These are phyloP conservation scores for Fibroporia radiculosa DNA, from an alignment of 768 basidiomycete genomes.

Conservation along the genomic window DNA sequence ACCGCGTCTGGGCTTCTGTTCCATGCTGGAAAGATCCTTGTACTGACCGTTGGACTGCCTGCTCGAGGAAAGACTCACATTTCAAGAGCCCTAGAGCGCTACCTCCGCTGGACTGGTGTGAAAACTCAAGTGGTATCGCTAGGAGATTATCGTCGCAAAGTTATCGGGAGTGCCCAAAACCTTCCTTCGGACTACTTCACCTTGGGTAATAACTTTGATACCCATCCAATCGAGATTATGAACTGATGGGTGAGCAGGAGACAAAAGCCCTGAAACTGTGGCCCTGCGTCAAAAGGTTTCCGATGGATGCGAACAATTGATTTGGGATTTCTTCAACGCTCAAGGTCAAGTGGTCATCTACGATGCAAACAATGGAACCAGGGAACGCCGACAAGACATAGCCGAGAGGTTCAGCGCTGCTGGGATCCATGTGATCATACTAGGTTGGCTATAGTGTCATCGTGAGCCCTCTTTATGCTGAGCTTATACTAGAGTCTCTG, in stretches of 20 bases:
- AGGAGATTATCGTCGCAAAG: conserved; percentile 90
- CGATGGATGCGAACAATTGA: conserved; percentile 79
- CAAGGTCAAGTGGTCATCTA: conserved; percentile 98
- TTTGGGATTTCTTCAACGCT: conserved; percentile 78
- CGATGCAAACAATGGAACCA: conserved; percentile 92
- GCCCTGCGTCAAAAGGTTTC: conserved; percentile 67
- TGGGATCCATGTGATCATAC: conserved; percentile 88
- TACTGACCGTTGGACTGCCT: conserved; percentile 87
- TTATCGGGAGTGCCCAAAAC: conserved; percentile 79
- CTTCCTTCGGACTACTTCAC: conserved; percentile 92
- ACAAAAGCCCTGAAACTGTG: conserved; percentile 76
- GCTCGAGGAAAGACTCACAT: conserved; percentile 97
- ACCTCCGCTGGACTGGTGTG: conserved; percentile 96
- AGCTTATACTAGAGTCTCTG: conserved; percentile 56
- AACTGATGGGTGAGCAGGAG: conserved; percentile 33
- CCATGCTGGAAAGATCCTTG: conserved; percentile 92
- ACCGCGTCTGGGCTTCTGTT: conserved; percentile 83
- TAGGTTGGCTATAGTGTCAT: conserved; percentile 43
- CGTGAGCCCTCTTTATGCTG: not conserved
- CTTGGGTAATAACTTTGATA: conserved; percentile 39
- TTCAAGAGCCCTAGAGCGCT: conserved; percentile 91
- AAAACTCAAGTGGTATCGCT: conserved; percentile 93
- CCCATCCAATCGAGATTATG: not conserved
- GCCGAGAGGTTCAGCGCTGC: conserved; percentile 79
- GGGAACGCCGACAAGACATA: conserved; percentile 55